Evolutionary conservation across 2,329 filamentous ascomycete species (phyloP), one percentile per base, ranked within the genome.

Genomic region (Drechslera avenae): DNA sequence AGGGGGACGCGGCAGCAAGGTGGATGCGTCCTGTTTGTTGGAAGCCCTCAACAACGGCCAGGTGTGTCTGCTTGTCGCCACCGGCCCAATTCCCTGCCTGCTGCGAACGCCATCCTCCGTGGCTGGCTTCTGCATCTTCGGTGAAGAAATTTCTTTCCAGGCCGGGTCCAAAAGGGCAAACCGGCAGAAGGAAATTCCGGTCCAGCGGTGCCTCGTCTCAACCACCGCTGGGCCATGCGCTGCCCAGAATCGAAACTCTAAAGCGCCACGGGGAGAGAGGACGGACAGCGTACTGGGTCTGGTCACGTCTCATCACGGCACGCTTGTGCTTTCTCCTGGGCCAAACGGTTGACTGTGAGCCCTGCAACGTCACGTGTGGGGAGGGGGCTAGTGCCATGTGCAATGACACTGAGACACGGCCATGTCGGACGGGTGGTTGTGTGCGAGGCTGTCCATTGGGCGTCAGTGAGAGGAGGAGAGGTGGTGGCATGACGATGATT

Each of bases 101-200:
- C 23, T 18, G 44, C 36, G 30, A 28, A 31, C 39, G 17, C 23
- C 41, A 19, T 19, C 12, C 31, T 19, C 37, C 18, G 56, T 52
- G 42, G 49, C 56, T 56, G 54, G 45, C 49, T 41, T 56, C 54
- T 62, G 54, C 50, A 59, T 64, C 55, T 43, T 43, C 45, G 45
- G 55, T 40, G 54, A 62, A 64, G n/a, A 64, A 56, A 41, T 45
- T 63, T 21, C 58, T 63, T 60, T 54, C 54, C 64, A 47, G 60
- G 48, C 44, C 44, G 46, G 39, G 52, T 56, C n/a, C n/a, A 49
- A 31, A 5, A 23, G 19, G 23, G 19, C 21, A 41, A 57, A 23
- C 49, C 34, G 23, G 10, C 16, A 34, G 47, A 42, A 59, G 40
- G 44, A 52, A 46, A 34, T 39, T 7, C 39, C 23, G 31, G 53